These are phyloP conservation scores for Paxillus ammoniavirescens DNA, from an alignment of 768 basidiomycete species.

Conservation along the genomic window DNA sequence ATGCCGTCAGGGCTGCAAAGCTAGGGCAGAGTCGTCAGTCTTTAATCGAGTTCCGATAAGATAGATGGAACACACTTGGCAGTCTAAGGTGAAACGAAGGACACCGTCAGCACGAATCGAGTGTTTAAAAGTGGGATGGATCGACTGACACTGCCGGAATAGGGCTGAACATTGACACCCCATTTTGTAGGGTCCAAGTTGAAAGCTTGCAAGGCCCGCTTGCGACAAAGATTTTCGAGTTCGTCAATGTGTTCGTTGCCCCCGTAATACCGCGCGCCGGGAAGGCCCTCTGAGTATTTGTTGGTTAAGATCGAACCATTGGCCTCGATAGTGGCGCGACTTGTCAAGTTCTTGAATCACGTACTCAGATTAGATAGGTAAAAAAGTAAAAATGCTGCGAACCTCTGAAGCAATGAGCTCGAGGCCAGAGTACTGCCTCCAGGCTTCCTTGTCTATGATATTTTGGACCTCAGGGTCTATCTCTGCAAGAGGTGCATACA, in stretches of 20 bases:
- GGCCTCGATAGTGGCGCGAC: constrained; percentile 93
- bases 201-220: constrained; percentile 95
- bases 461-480: constrained; percentile 94
- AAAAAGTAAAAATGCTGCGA: constrained; percentile 13
- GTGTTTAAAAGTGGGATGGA: background rate
- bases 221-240: constrained; percentile 90
- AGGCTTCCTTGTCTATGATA: constrained; percentile 99
- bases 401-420: constrained; percentile 99
- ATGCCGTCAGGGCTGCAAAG: constrained; percentile 95
- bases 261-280: constrained; percentile 94
- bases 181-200: constrained; percentile 89
- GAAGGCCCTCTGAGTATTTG: constrained; percentile 99
- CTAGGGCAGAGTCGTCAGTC: constrained; percentile 37
- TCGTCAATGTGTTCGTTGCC: constrained; percentile 99
- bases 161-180: constrained; percentile 99
- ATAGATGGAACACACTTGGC: constrained; percentile 65
- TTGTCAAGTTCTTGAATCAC: constrained; percentile 82
- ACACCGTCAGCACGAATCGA: constrained; percentile 12
- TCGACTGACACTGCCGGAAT: constrained; percentile 80
- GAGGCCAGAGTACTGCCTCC: constrained; percentile 95
- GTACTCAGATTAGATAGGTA: constrained; percentile 4
- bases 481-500: constrained; percentile 87
- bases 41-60: background rate
- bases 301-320: constrained; percentile 98
- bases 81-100: constrained; percentile 46